phyloP scores from a whole-genome alignment of 352 stramenopile genomes.

The Aphanomyces invadans region DNA sequence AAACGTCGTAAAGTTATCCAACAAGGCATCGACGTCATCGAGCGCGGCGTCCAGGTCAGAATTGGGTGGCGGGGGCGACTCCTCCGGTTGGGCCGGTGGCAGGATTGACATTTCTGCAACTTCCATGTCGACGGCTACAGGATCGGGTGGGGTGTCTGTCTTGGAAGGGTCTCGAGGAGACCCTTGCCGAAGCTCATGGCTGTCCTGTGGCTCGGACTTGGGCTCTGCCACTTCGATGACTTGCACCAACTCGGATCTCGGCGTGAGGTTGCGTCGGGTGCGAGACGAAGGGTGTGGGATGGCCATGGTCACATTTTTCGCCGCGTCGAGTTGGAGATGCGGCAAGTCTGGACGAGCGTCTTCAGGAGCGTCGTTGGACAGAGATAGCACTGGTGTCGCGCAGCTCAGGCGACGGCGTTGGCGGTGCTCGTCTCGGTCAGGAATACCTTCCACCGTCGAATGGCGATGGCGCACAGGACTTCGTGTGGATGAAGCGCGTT shows the following conservation, averaged over 20 bases:
- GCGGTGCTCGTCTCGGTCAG: neutral
- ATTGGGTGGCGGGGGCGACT: neutral
- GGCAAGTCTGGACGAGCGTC: too few relatives aligned
- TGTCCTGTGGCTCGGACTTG: too few relatives aligned
- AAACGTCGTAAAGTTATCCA: slow-evolving; percentile 1
- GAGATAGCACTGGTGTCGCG: too few relatives aligned
- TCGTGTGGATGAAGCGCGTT: neutral
- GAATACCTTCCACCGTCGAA: neutral
- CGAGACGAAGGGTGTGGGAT: neutral
- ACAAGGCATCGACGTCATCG: slow-evolving; percentile 7
- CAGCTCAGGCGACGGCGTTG: neutral
- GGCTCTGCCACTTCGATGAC: neutral
- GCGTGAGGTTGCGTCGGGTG: neutral
- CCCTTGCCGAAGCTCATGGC: too few relatives aligned
- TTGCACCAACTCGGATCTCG: neutral
- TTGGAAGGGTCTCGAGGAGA: too few relatives aligned
- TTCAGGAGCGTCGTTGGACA: too few relatives aligned
- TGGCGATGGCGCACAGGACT: neutral
- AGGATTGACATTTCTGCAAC: neutral
- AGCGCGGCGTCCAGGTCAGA: neutral
- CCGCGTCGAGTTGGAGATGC: too few relatives aligned
- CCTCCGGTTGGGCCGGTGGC: neutral
- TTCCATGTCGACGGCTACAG: too few relatives aligned
- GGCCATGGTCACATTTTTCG: too few relatives aligned
- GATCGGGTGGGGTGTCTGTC: too few relatives aligned